These are phyloP conservation scores for Pseudodiploospora longispora DNA, from an alignment of 2,329 filamentous ascomycete species.

Conservation along the genomic window DNA sequence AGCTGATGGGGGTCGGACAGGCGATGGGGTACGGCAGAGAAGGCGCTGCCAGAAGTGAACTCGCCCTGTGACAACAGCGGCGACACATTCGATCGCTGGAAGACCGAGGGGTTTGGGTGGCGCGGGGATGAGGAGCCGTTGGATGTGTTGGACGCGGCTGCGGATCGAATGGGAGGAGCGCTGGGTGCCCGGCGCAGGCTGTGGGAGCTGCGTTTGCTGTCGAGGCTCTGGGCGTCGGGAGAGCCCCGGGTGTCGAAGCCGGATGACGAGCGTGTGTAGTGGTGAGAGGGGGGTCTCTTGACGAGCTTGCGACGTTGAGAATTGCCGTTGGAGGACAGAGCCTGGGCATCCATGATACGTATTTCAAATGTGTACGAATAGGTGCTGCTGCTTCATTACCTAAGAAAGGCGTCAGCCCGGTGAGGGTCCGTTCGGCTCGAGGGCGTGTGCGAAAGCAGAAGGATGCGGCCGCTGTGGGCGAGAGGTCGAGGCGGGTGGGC, in stretches of 20 bases:
- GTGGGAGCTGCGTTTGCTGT: conserved; percentile 56
- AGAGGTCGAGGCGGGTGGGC: no score
- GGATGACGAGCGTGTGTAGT: conserved; percentile 39
- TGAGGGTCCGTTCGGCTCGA: no score
- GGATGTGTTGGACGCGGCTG: conserved; percentile 40
- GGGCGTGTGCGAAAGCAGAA: no score
- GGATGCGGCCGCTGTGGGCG: no score
- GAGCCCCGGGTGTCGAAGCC: conserved; percentile 39
- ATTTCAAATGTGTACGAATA: conserved; percentile 6
- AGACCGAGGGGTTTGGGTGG: conserved; percentile 10
- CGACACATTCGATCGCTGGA: conserved; percentile 30
- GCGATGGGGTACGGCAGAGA: conserved; percentile 19
- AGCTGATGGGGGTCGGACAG: conserved; percentile 19
- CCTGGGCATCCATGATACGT: conserved; percentile 40
- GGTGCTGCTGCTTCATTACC: conserved; percentile 11
- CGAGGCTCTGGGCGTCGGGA: conserved; percentile 48
- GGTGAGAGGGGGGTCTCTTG: conserved; percentile 50
- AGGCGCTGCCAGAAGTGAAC: conserved; percentile 19
- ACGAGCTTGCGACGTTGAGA: conserved; percentile 53
- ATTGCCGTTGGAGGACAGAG: conserved; percentile 35
- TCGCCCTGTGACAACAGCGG: conserved; percentile 38
- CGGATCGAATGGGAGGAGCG: conserved; percentile 42
- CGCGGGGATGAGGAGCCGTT: conserved; percentile 23
- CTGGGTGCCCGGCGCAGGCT: conserved; percentile 54
- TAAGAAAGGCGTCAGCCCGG: conserved; percentile 14